Conservation (phyloP, 805 yeast genomes). For the Candida broadrunensis region DNA sequence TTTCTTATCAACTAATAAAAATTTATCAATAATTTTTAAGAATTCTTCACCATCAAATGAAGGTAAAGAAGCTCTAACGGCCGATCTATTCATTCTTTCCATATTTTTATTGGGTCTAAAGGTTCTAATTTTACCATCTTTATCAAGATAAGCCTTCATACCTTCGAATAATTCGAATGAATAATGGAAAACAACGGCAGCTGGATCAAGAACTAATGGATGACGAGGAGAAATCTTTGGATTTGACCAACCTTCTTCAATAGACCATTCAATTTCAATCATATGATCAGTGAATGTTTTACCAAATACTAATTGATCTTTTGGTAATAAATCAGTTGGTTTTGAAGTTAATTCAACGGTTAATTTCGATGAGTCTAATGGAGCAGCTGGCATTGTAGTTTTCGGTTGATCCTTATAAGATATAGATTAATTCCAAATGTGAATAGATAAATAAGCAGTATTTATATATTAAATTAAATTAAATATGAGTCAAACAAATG, state of each 20-base stretch:
- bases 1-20: conserved; percentile 68
- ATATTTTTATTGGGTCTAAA: conserved; percentile 92
- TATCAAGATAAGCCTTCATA: conserved; percentile 79
- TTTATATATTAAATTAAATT: no score
- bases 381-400: not conserved
- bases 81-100: conserved; percentile 86
- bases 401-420: no score
- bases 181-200: conserved; percentile 88
- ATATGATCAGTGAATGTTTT: conserved; percentile 80
- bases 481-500: no score
- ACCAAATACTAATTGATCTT: conserved; percentile 41
- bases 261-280: conserved; percentile 82
- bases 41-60: conserved; percentile 77
- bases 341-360: conserved; percentile 33
- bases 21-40: conserved; percentile 69
- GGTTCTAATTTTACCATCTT: conserved; percentile 64
- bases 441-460: no score
- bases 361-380: conserved; percentile 38
- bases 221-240: conserved; percentile 89
- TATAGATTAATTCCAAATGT: no score
- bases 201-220: conserved; percentile 74
- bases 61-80: conserved; percentile 87
- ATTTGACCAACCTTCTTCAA: conserved; percentile 76
- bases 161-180: conserved; percentile 96
- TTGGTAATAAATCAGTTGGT: conserved; percentile 35